Percentiles rank a stretch among this genome's conserved stretches.
Conservation (phyloP, 345 rosid genomes). For the Lepidium didymum region DNA sequence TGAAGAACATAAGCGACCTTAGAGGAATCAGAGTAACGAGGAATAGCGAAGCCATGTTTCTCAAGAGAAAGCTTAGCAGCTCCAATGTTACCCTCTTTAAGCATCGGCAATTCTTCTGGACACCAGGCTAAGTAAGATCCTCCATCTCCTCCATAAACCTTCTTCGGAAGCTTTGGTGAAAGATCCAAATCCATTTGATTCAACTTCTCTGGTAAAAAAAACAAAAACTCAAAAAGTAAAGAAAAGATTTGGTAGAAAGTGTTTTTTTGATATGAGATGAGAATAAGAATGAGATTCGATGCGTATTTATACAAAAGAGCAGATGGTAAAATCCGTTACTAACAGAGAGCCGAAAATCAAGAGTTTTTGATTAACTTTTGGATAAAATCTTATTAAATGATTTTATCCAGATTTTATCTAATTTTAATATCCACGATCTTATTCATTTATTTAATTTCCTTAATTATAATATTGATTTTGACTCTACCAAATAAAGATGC, state of each 20-base stretch:
- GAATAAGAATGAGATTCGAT: conserved; percentile 1
- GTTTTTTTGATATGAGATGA: background rate
- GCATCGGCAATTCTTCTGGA: conserved; percentile 75
- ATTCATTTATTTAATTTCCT: background rate
- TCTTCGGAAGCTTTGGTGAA: conserved; percentile 64
- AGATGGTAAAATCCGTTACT: background rate
- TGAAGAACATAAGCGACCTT: conserved; percentile 90
- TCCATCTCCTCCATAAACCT: conserved; percentile 60
- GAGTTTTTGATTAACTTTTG: background rate
- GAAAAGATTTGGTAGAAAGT: background rate
- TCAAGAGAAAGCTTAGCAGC: conserved; percentile 79
- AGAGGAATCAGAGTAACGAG: conserved; percentile 79
- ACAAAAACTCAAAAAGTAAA: background rate
- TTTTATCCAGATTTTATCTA: background rate
- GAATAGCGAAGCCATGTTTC: conserved; percentile 78
- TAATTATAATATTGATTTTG: background rate
- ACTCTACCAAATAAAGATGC: conserved; percentile 9
- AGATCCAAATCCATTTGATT: conserved; percentile 69
- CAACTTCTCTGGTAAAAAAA: background rate
- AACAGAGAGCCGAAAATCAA: background rate
- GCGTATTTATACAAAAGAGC: background rate
- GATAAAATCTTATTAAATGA: conserved; percentile 5
- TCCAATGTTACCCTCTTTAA: conserved; percentile 69
- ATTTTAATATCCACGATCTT: background rate
- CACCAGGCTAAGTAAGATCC: conserved; percentile 80